Percentiles rank a stretch among this genome's conserved stretches.
Evolutionary conservation across 1,284 basidiomycete genomes (phyloP).

Genomic region (Polyporus tsugae): DNA sequence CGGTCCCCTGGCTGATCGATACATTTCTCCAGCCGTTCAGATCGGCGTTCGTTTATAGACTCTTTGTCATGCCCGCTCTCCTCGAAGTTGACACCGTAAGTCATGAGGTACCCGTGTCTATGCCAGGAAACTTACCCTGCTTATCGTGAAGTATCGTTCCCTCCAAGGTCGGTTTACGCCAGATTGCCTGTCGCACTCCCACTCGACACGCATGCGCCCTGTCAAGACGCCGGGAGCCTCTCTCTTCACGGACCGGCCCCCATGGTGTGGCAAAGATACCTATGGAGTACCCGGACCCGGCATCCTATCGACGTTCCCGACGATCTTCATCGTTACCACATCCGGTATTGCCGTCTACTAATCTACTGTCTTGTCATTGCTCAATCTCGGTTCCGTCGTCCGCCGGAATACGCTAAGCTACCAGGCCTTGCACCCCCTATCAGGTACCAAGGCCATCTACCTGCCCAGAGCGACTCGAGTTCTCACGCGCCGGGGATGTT

Average conservation of each 20-base stretch:
- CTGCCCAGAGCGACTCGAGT: neutral
- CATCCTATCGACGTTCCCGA: neutral
- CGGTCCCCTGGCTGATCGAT: neutral
- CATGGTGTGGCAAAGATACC: neutral
- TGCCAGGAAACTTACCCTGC: neutral
- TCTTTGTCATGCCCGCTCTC: slow-evolving; percentile 3
- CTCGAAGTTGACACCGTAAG: neutral
- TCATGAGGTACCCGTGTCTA: neutral
- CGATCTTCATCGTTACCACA: neutral
- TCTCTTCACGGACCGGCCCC: neutral
- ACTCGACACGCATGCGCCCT: neutral
- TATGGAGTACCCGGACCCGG: neutral
- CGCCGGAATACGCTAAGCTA: neutral
- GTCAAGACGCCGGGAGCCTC: neutral
- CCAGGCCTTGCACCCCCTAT: neutral
- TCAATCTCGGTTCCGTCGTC: neutral
- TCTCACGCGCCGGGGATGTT: neutral
- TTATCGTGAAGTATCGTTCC: neutral
- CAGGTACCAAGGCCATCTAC: neutral
- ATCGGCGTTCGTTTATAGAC: neutral
- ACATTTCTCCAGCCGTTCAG: no score
- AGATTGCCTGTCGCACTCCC: neutral
- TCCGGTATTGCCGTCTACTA: slow-evolving; percentile 19
- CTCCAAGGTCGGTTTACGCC: neutral
- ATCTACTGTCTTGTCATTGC: slow-evolving; percentile 13